Percentiles rank a stretch among this genome's conserved stretches.
These are phyloP conservation scores for Gaertneriomyces semiglobifer DNA, from an alignment of 192 early-diverging fungal species.

Conservation along the genomic window DNA sequence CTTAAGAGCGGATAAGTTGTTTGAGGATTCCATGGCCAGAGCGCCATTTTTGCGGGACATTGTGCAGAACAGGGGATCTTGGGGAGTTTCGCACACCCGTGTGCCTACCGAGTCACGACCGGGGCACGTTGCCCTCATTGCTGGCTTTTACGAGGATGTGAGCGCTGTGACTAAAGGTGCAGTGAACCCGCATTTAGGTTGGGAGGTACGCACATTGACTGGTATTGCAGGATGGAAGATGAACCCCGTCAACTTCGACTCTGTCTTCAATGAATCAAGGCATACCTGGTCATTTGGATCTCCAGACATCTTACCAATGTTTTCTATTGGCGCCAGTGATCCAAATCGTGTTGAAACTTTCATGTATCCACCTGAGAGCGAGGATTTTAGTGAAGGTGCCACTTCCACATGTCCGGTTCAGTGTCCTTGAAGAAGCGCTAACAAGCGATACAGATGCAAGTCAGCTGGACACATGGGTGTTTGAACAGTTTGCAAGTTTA, in stretches of 20 bases:
- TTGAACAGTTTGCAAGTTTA: slow-evolving; percentile 73
- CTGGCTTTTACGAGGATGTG: slow-evolving; percentile 97
- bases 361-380: slow-evolving; percentile 84
- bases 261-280: slow-evolving; percentile 86
- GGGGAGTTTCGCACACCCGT: slow-evolving; percentile 66
- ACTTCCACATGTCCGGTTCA: background rate
- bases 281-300: slow-evolving; percentile 98
- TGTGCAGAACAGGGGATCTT: slow-evolving; percentile 37
- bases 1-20: slow-evolving; percentile 88
- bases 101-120: slow-evolving; percentile 95
- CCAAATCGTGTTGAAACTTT: slow-evolving; percentile 74
- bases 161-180: slow-evolving; percentile 92
- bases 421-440: background rate
- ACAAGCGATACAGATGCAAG: slow-evolving; percentile 62
- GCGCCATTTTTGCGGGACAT: slow-evolving; percentile 44
- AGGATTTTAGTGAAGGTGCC: slow-evolving; percentile 76
- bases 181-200: no score
- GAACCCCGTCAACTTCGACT: slow-evolving; percentile 97
- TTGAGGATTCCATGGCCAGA: slow-evolving; percentile 51
- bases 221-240: slow-evolving; percentile 77
- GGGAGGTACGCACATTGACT: no score
- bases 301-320: slow-evolving; percentile 97
- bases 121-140: slow-evolving; percentile 96
- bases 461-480: slow-evolving; percentile 87
- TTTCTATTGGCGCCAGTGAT: slow-evolving; percentile 85